phyloP scores from a whole-genome alignment of 805 yeast species.

The Hanseniaspora thailandica region DNA sequence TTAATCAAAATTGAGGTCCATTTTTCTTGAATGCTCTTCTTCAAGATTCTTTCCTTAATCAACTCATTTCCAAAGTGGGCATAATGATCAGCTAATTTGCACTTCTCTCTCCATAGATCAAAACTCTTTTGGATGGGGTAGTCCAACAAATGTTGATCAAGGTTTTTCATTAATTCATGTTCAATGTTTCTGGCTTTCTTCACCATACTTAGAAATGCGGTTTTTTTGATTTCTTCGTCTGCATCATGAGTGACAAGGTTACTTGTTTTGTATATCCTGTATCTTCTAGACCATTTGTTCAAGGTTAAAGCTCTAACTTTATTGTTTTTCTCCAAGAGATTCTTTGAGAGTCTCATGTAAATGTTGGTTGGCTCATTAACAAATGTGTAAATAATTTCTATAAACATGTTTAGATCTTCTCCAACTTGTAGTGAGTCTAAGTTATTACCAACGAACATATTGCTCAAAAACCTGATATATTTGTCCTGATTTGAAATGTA shows the following conservation, averaged over 20 bases:
- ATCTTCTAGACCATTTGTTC: neutral
- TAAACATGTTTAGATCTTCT: neutral
- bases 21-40: neutral
- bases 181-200: neutral
- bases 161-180: neutral
- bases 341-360: slow-evolving; percentile 9
- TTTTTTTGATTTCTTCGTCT: neutral
- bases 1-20: neutral
- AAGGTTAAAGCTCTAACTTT: neutral
- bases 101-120: neutral
- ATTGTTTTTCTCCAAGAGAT: neutral
- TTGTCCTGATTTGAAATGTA: slow-evolving; percentile 7
- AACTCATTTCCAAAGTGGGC: slow-evolving; percentile 3
- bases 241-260: neutral
- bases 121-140: neutral
- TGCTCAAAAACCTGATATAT: neutral
- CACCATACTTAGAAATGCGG: neutral
- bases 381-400: neutral
- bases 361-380: slow-evolving; percentile 1
- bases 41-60: slow-evolving; percentile 1
- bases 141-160: neutral
- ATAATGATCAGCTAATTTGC: neutral
- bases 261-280: neutral
- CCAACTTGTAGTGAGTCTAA: neutral
- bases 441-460: neutral